Evolutionary conservation across 352 stramenopile genomes (phyloP).

Genomic region (Pythium chondricola): DNA sequence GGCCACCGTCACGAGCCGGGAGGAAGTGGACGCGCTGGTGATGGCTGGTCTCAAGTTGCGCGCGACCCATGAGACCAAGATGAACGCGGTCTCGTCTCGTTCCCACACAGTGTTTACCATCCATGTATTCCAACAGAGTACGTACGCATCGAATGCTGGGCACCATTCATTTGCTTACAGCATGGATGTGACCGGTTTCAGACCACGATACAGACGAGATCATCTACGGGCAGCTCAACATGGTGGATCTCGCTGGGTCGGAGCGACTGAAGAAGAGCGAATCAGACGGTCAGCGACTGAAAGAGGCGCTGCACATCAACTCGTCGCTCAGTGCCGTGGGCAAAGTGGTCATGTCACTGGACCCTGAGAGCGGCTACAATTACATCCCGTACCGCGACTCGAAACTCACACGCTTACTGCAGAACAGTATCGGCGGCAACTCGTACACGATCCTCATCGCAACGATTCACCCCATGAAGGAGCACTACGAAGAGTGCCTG

Average conservation of each 20-base stretch:
- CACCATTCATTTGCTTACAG: no score
- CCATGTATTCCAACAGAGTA: slow-evolving; percentile 80
- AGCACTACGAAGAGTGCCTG: slow-evolving; percentile 89
- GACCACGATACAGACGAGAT: slow-evolving; percentile 65
- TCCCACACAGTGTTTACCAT: slow-evolving; percentile 87
- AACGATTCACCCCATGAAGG: slow-evolving; percentile 84
- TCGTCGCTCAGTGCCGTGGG: slow-evolving; percentile 77
- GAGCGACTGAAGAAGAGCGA: slow-evolving; percentile 85
- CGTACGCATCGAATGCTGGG: no score
- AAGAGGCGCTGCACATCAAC: slow-evolving; percentile 84
- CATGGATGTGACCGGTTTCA: no score
- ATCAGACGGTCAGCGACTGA: slow-evolving; percentile 76
- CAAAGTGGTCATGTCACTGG: slow-evolving; percentile 85
- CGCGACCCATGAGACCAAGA: slow-evolving; percentile 90
- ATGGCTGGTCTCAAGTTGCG: slow-evolving; percentile 80
- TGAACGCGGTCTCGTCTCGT: slow-evolving; percentile 88
- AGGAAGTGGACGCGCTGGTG: slow-evolving; percentile 84
- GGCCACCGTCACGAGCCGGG: slow-evolving; percentile 82
- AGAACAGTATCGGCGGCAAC: slow-evolving; percentile 87
- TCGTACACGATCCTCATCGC: slow-evolving; percentile 81
- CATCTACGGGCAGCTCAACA: slow-evolving; percentile 82
- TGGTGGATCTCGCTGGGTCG: slow-evolving; percentile 80
- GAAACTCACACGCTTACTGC: slow-evolving; percentile 75
- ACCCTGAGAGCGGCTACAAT: slow-evolving; percentile 82
- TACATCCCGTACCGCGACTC: slow-evolving; percentile 86